Conservation (phyloP, 2,329 filamentous ascomycete genomes). For the Neobulgaria alba region DNA sequence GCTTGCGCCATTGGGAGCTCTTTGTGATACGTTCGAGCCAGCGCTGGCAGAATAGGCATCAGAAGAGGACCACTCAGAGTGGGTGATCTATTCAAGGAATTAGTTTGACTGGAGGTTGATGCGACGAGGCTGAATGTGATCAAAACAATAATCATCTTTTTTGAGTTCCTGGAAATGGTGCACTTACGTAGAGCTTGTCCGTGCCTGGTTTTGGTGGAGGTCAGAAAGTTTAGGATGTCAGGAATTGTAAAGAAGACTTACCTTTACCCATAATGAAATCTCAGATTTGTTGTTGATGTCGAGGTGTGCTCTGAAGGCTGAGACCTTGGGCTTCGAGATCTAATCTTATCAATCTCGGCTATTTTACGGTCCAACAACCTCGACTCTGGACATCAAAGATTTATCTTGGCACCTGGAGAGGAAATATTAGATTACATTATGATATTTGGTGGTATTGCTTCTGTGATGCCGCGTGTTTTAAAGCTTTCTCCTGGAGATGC, state of each 20-base stretch:
- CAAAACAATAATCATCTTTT: too few species aligned
- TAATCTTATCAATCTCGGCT: constrained; percentile 11
- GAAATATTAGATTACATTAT: too few species aligned
- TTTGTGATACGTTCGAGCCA: constrained; percentile 57
- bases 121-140: background rate
- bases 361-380: too few species aligned
- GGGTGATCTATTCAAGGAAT: constrained; percentile 60
- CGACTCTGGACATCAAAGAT: too few species aligned
- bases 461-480: too few species aligned
- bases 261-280: constrained; percentile 22
- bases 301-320: background rate
- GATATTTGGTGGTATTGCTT: too few species aligned
- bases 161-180: background rate
- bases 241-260: constrained; percentile 6
- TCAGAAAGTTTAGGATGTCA: constrained; percentile 1
- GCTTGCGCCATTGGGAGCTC: constrained; percentile 47
- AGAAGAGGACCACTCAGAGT: constrained; percentile 92
- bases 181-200: constrained; percentile 39
- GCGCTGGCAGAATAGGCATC: constrained; percentile 80
- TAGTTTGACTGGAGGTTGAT: background rate
- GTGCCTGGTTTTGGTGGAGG: constrained; percentile 34
- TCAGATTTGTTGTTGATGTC: background rate
- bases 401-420: too few species aligned
- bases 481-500: too few species aligned
- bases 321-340: constrained; percentile 3